These are phyloP conservation scores for Musa acuminata DNA, from an alignment of 176 grass and related monocot genomes.

Conservation along the genomic window DNA sequence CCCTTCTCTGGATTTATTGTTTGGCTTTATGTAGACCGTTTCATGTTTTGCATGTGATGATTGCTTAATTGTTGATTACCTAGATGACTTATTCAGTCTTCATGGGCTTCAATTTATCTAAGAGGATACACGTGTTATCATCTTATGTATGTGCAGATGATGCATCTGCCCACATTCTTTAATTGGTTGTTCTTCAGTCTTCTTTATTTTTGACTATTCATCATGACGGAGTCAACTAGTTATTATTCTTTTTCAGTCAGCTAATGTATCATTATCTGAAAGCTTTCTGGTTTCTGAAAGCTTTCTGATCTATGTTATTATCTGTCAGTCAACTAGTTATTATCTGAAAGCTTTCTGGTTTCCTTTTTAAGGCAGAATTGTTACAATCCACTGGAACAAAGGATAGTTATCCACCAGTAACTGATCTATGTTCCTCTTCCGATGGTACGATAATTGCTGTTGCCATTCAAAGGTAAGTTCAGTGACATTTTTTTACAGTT, in stretches of 20 bases:
- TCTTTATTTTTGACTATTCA: not conserved
- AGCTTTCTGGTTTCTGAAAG: too few species aligned
- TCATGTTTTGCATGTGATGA: too few species aligned
- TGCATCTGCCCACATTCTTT: not conserved
- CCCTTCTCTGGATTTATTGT: too few species aligned
- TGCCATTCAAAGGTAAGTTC: constrained; percentile 66
- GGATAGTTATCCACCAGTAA: constrained; percentile 47
- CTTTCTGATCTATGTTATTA: too few species aligned
- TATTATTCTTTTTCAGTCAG: not conserved
- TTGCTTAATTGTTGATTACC: too few species aligned
- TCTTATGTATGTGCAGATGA: not conserved
- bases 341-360: not conserved
- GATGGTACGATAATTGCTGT: constrained; percentile 56
- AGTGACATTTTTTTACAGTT: not conserved
- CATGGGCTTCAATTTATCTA: too few species aligned
- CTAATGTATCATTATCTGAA: not conserved
- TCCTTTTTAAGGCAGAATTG: constrained; percentile 41
- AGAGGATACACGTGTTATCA: too few species aligned
- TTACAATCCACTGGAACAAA: constrained; percentile 36
- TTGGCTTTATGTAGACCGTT: too few species aligned
- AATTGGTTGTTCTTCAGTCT: not conserved
- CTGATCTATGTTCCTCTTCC: constrained; percentile 44
- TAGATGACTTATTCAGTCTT: too few species aligned
- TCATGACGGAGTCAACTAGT: too few species aligned
- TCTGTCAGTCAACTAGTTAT: too few species aligned